Evolutionary conservation across 306 rosid species (phyloP).

Genomic region (Begonia fuchsioides): DNA sequence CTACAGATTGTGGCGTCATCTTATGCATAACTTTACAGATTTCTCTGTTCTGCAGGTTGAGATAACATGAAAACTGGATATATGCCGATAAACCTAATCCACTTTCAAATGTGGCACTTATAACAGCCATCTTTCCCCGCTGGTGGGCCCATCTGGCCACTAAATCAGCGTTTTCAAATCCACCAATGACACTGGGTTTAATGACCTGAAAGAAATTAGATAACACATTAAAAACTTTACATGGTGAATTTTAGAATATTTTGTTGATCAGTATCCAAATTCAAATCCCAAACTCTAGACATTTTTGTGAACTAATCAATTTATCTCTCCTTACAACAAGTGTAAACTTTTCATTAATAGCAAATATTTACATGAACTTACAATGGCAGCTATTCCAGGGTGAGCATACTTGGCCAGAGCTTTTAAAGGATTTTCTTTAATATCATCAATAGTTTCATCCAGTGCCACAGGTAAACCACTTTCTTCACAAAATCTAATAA

Average conservation of each 20-base stretch:
- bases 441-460: slow-evolving; percentile 66
- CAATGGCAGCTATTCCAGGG: slow-evolving; percentile 79
- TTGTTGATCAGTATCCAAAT: neutral
- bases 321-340: too few species aligned
- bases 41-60: slow-evolving; percentile 42
- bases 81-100: slow-evolving; percentile 81
- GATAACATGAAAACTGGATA: slow-evolving; percentile 60
- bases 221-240: neutral
- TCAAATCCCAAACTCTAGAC: neutral
- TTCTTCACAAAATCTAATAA: slow-evolving; percentile 69
- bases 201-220: slow-evolving; percentile 48
- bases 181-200: slow-evolving; percentile 88
- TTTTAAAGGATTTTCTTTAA: slow-evolving; percentile 49
- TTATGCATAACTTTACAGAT: slow-evolving; percentile 21
- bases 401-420: slow-evolving; percentile 55
- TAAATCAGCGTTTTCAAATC: slow-evolving; percentile 74
- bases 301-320: too few species aligned
- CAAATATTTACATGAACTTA: slow-evolving; percentile 24
- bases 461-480: slow-evolving; percentile 79
- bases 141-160: slow-evolving; percentile 85
- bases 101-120: slow-evolving; percentile 90
- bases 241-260: too few species aligned
- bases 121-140: slow-evolving; percentile 72
- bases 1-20: slow-evolving; percentile 31
- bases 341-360: too few species aligned